Evolutionary conservation across 257 asterid species (phyloP).

Genomic region (Forsythia viridissima): DNA sequence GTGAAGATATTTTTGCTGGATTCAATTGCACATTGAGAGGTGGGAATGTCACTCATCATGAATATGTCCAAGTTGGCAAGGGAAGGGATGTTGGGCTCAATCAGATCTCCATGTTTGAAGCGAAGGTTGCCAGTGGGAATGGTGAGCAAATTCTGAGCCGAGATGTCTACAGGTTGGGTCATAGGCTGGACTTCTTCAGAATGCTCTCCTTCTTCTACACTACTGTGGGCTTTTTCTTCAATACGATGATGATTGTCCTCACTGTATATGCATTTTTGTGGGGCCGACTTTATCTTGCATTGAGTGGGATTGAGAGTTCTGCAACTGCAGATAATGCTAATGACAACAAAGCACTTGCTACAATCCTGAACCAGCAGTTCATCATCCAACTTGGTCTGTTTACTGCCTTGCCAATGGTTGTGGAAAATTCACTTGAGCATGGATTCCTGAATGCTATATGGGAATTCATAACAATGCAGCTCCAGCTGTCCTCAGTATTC

Average conservation of each 20-base stretch:
- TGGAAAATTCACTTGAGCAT: constrained; percentile 94
- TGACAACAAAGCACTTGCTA: constrained; percentile 84
- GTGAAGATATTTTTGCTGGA: constrained; percentile 99
- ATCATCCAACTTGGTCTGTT: constrained; percentile 92
- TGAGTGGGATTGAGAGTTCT: constrained; percentile 88
- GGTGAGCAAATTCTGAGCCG: constrained; percentile 97
- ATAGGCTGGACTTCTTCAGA: constrained; percentile 93
- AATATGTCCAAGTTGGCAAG: constrained; percentile 98
- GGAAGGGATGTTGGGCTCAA: constrained; percentile 99
- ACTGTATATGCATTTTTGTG: constrained; percentile 94
- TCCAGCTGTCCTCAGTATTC: constrained; percentile 91
- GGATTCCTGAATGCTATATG: constrained; percentile 89
- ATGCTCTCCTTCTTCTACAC: constrained; percentile 98
- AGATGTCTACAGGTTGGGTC: constrained; percentile 96
- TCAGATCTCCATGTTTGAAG: constrained; percentile 96
- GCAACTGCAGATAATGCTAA: constrained; percentile 42
- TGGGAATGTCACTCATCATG: constrained; percentile 95
- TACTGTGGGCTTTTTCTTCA: constrained; percentile 93
- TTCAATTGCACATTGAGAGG: constrained; percentile 98
- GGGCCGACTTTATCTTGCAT: constrained; percentile 97
- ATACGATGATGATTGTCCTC: constrained; percentile 90
- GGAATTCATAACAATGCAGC: constrained; percentile 97
- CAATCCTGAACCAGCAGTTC: constrained; percentile 97
- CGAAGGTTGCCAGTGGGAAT: constrained; percentile 97
- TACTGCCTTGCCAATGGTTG: constrained; percentile 95